Conservation (phyloP, 2,329 filamentous ascomycete species). For the Fusarium devonianum region DNA sequence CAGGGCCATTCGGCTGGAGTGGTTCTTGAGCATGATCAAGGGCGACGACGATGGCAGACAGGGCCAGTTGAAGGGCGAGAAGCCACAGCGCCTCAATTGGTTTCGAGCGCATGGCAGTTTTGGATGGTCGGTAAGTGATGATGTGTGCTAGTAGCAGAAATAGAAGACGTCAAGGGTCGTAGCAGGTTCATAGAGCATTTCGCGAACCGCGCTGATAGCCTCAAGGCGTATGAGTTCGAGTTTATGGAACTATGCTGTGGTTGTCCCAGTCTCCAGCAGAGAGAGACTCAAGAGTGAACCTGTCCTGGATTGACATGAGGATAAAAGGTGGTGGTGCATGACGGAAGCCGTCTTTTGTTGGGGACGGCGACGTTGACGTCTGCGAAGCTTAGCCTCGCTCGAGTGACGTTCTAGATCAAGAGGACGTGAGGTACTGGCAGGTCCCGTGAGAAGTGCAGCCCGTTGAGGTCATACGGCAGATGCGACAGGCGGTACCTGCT, state of each 20-base stretch:
- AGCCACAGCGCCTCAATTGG: slow-evolving; percentile 4
- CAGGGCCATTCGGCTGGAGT: slow-evolving; percentile 3
- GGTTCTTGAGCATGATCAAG: slow-evolving; percentile 15
- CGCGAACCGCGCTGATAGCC: neutral
- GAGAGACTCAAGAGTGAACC: slow-evolving; percentile 3
- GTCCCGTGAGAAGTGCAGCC: slow-evolving; percentile 36
- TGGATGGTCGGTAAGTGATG: no score
- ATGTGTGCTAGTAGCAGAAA: neutral
- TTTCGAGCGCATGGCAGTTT: slow-evolving; percentile 24
- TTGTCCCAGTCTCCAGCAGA: neutral
- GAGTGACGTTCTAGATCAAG: slow-evolving; percentile 18
- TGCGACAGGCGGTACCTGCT: slow-evolving; percentile 15
- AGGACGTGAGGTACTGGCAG: slow-evolving; percentile 12
- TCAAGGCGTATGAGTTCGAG: neutral
- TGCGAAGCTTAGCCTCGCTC: neutral
- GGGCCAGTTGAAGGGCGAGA: slow-evolving; percentile 30
- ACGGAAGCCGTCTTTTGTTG: slow-evolving; percentile 11
- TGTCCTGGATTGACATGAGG: neutral
- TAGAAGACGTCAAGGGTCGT: neutral
- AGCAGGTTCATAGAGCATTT: neutral
- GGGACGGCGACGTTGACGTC: neutral
- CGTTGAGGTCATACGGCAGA: slow-evolving; percentile 38
- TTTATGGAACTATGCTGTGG: neutral
- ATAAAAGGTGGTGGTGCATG: slow-evolving; percentile 2
- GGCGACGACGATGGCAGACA: slow-evolving; percentile 22